Conservation (phyloP, 345 rosid genomes). For the Laguncularia racemosa region DNA sequence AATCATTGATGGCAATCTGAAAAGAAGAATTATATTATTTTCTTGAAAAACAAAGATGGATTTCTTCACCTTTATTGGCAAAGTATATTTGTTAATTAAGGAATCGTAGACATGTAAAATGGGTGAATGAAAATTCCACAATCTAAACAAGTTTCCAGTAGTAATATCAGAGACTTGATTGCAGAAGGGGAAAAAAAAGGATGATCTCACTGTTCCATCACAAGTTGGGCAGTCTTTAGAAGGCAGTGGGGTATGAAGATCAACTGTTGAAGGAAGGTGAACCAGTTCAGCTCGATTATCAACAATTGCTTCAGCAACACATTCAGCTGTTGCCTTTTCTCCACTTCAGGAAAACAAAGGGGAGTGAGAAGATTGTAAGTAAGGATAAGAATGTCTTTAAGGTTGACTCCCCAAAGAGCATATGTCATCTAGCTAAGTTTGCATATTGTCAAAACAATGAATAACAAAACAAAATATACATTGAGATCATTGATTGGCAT, state of each 20-base stretch:
- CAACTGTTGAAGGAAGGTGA: conserved; percentile 69
- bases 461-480: too few relatives aligned
- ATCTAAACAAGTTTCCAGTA: neutral
- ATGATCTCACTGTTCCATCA: conserved; percentile 75
- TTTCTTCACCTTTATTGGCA: too few relatives aligned
- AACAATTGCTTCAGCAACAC: conserved; percentile 69
- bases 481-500: too few relatives aligned
- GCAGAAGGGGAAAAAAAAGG: neutral
- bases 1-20: too few relatives aligned
- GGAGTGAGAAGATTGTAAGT: neutral
- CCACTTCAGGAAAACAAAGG: conserved; percentile 44
- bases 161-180: too few relatives aligned
- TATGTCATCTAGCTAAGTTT: too few relatives aligned
- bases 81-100: too few relatives aligned
- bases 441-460: too few relatives aligned
- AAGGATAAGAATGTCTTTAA: neutral
- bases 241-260: conserved; percentile 65
- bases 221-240: conserved; percentile 83
- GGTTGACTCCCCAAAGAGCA: too few relatives aligned
- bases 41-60: too few relatives aligned
- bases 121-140: conserved; percentile 1
- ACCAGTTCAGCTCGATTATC: conserved; percentile 81
- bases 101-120: neutral
- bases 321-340: conserved; percentile 79
- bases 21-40: too few relatives aligned